Base-by-base conservation (phyloP, 805 yeast genomes). In the Yarrowia yakushimensis region DNA sequence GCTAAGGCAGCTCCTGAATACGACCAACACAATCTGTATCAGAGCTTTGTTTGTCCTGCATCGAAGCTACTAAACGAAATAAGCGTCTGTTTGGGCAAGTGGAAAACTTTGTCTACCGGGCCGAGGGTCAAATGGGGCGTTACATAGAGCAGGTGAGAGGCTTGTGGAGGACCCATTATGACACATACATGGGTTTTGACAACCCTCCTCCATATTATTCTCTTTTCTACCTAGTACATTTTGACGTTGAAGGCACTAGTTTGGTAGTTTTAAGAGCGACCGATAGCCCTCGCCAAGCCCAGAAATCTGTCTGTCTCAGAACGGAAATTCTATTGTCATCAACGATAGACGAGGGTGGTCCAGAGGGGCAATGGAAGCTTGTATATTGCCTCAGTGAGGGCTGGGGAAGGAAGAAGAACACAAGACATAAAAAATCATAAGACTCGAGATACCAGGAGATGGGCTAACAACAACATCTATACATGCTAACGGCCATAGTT, bases 1-100 rank as follows among this genome's bases (percentile, higher is more conserved):
- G 37, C 55, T 33, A 48, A 45, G 52, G 52, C 52, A 45, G 52
- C 52, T 45, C 52, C 52, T 45, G 52, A 30, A 45, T 45, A 45
- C 52, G 52, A 45, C 52, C 52, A 30, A 45, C 52, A 45, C 52
- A 28, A 45, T 45, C 52, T 45, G 52, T 30, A 30, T 30, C 55
- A 22, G 39, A 48, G 39, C 55, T 28, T 31, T 15, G 55, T 48
- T 48, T 48, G 55, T 45, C 52, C 55, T 48, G 55, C 55, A 48
- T 48, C 55, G 55, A 48, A 48, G 55, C 30, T 31, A 27, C 55
- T 33, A 48, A 48, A 48, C 55, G 37, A 48, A 48, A 31, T 31
- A 28, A 20, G 3, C 13, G 41, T 22, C 31, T 10, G 31, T 23
- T 50, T 33, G 12, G 59, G 27, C 43, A 36, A 15, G 13, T 20